phyloP scores from a whole-genome alignment of 352 stramenopile genomes.

The Pythium oligandrum region DNA sequence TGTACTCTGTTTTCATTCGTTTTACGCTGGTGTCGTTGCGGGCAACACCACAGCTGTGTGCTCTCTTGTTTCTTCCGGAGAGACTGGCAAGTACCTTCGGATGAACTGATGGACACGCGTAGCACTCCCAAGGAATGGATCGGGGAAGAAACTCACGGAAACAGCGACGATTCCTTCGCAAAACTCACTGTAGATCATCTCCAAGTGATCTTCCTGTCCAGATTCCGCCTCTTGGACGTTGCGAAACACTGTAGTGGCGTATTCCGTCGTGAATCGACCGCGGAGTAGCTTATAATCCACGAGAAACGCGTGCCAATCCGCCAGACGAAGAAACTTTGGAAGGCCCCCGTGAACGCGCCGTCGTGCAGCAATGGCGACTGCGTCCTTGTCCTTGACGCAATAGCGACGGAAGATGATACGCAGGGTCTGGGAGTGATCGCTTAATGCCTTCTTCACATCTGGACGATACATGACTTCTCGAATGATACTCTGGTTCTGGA shows the following conservation, averaged over 20 bases:
- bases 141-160: slow-evolving; percentile 48
- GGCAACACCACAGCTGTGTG: slow-evolving; percentile 6
- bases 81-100: slow-evolving; percentile 58
- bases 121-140: slow-evolving; percentile 52
- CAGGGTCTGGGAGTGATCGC: slow-evolving; percentile 48
- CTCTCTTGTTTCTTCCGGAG: slow-evolving; percentile 48
- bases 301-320: slow-evolving; percentile 67
- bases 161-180: slow-evolving; percentile 61
- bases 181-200: slow-evolving; percentile 75
- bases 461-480: slow-evolving; percentile 45
- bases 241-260: slow-evolving; percentile 51
- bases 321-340: slow-evolving; percentile 59
- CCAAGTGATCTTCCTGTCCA: slow-evolving; percentile 34
- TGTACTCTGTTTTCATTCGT: too few species aligned
- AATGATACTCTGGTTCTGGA: slow-evolving; percentile 51
- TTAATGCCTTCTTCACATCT: slow-evolving; percentile 52
- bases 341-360: slow-evolving; percentile 25
- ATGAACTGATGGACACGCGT: slow-evolving; percentile 68
- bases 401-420: slow-evolving; percentile 72
- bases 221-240: slow-evolving; percentile 51
- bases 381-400: slow-evolving; percentile 57
- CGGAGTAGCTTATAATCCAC: slow-evolving; percentile 65
- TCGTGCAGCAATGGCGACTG: slow-evolving; percentile 11
- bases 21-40: too few species aligned
- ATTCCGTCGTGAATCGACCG: slow-evolving; percentile 51